These are phyloP conservation scores for Cordyceps cateniannulata DNA, from an alignment of 2,329 filamentous ascomycete species.

Conservation along the genomic window DNA sequence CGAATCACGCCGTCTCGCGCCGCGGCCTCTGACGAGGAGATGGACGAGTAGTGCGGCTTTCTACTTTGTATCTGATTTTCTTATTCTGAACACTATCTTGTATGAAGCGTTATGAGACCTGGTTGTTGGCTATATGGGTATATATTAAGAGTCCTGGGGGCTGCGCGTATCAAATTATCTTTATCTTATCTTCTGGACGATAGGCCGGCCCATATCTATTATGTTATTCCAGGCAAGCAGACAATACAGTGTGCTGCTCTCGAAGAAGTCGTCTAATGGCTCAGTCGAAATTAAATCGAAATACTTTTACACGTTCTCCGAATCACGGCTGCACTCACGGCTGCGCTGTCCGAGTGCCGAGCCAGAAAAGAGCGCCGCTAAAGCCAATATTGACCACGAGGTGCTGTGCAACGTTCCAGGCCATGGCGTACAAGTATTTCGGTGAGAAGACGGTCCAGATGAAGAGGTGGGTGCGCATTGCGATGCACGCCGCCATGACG, in stretches of 20 bases:
- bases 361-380: constrained; percentile 51
- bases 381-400: constrained; percentile 61
- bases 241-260: neutral
- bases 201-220: neutral
- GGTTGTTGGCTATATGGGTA: constrained; percentile 6
- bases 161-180: neutral
- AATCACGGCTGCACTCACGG: neutral
- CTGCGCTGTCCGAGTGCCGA: constrained; percentile 29
- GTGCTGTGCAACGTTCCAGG: constrained; percentile 82
- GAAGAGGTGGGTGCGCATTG: constrained; percentile 81
- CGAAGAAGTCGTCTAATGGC: neutral
- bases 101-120: constrained; percentile 6
- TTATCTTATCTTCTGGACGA: neutral
- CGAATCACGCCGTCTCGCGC: constrained; percentile 17
- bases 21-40: constrained; percentile 25
- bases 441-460: constrained; percentile 99
- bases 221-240: neutral
- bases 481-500: constrained; percentile 85
- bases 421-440: constrained; percentile 88
- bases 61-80: neutral
- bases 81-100: neutral
- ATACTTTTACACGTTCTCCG: neutral
- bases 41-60: constrained; percentile 17
- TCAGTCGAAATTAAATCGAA: neutral
- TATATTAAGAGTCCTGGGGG: constrained; percentile 5